phyloP scores from a whole-genome alignment of 2,329 filamentous ascomycete genomes.

The Nothophoma quercina region DNA sequence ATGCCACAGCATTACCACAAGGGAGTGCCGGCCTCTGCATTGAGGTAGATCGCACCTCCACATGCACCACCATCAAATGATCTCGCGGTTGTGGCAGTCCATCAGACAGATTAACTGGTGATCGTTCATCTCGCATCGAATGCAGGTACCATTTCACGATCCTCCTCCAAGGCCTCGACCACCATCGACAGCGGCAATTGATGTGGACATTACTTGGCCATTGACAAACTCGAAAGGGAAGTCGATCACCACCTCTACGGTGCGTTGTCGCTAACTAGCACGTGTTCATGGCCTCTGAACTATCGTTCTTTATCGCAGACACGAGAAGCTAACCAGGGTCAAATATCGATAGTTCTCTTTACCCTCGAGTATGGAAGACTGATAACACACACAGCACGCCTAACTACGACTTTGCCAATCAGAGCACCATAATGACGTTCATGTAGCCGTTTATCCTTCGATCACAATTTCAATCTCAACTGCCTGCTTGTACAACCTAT shows the following conservation, averaged over 20 bases:
- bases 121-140: constrained; percentile 13
- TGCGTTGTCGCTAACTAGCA: neutral
- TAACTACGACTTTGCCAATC: constrained; percentile 4
- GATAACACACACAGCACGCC: neutral
- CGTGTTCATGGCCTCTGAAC: neutral
- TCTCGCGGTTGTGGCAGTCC: constrained; percentile 5
- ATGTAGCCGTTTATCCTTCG: constrained; percentile 4
- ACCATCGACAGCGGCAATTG: neutral
- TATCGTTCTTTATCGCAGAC: constrained; percentile 1
- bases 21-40: constrained; percentile 11
- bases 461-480: constrained; percentile 13
- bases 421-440: neutral
- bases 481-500: constrained; percentile 22
- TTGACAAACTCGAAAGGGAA: constrained; percentile 3
- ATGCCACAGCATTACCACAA: constrained; percentile 16
- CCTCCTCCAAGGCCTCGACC: constrained; percentile 10
- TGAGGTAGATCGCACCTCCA: constrained; percentile 11
- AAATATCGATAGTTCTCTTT: constrained; percentile 8
- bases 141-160: constrained; percentile 22
- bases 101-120: constrained; percentile 1
- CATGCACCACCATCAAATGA: constrained; percentile 21
- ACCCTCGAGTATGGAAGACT: neutral
- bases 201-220: constrained; percentile 4
- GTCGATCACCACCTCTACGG: neutral
- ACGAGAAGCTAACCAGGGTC: constrained; percentile 2